phyloP scores from a whole-genome alignment of 129 eudicot species.

The Apium graveolens region DNA sequence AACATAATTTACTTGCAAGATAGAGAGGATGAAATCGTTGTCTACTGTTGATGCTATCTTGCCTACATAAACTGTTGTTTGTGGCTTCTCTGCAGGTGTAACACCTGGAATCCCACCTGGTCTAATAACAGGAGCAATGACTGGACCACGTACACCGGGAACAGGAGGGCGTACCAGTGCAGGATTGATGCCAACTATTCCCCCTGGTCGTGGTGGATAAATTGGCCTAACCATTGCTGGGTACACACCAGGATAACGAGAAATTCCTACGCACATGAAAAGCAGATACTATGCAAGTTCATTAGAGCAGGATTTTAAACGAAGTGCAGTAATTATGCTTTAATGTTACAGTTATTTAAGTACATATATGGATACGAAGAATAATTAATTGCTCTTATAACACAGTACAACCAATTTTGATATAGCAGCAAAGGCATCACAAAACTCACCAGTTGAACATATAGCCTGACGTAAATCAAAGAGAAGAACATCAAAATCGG shows the following conservation, averaged over 20 bases:
- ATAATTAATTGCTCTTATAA: slow-evolving; percentile 37
- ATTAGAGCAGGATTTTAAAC: slow-evolving; percentile 39
- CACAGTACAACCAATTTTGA: slow-evolving; percentile 53
- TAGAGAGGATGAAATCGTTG: slow-evolving; percentile 87
- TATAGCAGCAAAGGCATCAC: slow-evolving; percentile 70
- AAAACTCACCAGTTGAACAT: slow-evolving; percentile 74
- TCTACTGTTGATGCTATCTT: slow-evolving; percentile 85
- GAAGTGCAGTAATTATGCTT: background rate
- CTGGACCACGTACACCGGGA: slow-evolving; percentile 55
- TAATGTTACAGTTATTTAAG: slow-evolving; percentile 6
- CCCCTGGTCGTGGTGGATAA: slow-evolving; percentile 69
- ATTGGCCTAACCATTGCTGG: slow-evolving; percentile 60
- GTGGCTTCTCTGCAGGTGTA: slow-evolving; percentile 63
- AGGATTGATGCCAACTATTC: slow-evolving; percentile 50
- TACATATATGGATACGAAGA: slow-evolving; percentile 12
- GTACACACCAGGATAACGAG: slow-evolving; percentile 68
- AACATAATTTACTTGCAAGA: slow-evolving; percentile 55
- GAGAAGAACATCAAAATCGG: slow-evolving; percentile 41
- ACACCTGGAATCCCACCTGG: slow-evolving; percentile 50
- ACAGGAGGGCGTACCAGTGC: slow-evolving; percentile 72
- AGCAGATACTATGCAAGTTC: slow-evolving; percentile 62
- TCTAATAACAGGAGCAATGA: slow-evolving; percentile 55
- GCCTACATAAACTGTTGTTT: slow-evolving; percentile 86
- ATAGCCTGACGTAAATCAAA: slow-evolving; percentile 61
- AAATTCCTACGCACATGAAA: slow-evolving; percentile 57